phyloP scores from a whole-genome alignment of 2,329 filamentous ascomycete species.

The Rhexocercosporidium sp. region DNA sequence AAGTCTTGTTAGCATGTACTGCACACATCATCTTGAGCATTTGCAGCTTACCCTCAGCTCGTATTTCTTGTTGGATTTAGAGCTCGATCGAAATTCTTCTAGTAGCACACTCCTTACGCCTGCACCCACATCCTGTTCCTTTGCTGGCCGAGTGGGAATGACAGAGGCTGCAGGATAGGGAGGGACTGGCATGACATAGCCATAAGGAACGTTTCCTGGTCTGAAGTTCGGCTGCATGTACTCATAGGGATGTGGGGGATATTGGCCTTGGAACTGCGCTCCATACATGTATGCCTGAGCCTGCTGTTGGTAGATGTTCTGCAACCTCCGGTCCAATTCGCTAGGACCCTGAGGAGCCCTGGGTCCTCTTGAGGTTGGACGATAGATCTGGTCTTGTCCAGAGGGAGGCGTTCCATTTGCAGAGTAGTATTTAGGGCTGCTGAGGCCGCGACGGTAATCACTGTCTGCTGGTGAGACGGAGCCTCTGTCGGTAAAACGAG shows the following conservation, averaged over 20 bases:
- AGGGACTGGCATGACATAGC: slow-evolving; percentile 43
- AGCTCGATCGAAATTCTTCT: slow-evolving; percentile 78
- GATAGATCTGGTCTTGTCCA: slow-evolving; percentile 37
- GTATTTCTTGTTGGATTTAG: slow-evolving; percentile 73
- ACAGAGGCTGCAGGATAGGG: slow-evolving; percentile 32
- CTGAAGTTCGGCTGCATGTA: slow-evolving; percentile 45
- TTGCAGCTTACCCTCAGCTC: slow-evolving; percentile 69
- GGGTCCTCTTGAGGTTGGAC: slow-evolving; percentile 37
- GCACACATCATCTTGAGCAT: background rate
- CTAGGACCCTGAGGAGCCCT: slow-evolving; percentile 35
- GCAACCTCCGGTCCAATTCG: slow-evolving; percentile 39
- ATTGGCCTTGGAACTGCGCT: slow-evolving; percentile 46
- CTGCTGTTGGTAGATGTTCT: slow-evolving; percentile 36
- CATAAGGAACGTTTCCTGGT: slow-evolving; percentile 43
- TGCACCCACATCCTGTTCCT: slow-evolving; percentile 46
- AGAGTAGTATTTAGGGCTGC: slow-evolving; percentile 41
- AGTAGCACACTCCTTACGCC: slow-evolving; percentile 73
- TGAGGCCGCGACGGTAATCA: slow-evolving; percentile 40
- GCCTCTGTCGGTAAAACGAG: slow-evolving; percentile 36
- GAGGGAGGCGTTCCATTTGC: slow-evolving; percentile 36
- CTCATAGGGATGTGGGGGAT: slow-evolving; percentile 46
- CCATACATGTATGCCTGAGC: slow-evolving; percentile 45
- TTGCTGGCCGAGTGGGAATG: slow-evolving; percentile 40
- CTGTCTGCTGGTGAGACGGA: slow-evolving; percentile 41
- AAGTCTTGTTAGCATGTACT: slow-evolving; percentile 7